phyloP scores from a whole-genome alignment of 768 basidiomycete species.

The Calocybe cyanea region DNA sequence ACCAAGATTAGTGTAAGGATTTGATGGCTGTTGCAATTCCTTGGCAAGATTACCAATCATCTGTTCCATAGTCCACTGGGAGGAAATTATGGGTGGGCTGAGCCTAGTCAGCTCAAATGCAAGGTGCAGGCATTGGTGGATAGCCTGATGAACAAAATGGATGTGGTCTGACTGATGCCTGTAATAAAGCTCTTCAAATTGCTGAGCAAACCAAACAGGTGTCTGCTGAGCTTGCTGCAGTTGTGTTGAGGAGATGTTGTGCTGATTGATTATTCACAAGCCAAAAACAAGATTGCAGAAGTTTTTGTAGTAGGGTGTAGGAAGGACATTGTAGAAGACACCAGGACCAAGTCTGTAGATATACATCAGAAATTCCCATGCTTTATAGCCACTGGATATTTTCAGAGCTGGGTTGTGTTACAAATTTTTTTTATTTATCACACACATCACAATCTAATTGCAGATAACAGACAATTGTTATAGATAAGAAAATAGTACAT shows the following conservation, averaged over 20 bases:
- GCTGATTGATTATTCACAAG: conserved; percentile 10
- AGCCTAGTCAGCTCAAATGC: conserved; percentile 18
- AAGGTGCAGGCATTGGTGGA: conserved; percentile 30
- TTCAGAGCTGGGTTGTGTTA: conserved; percentile 29
- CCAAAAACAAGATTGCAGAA: conserved; percentile 13
- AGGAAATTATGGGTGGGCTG: conserved; percentile 16
- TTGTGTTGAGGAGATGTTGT: conserved; percentile 1
- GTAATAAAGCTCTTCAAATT: conserved; percentile 34
- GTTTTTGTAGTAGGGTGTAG: conserved; percentile 2
- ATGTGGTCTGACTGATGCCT: conserved; percentile 20
- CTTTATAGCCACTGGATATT: conserved; percentile 25
- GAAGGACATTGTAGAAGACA: conserved; percentile 10
- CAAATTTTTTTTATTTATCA: no score
- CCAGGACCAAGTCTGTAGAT: conserved; percentile 12
- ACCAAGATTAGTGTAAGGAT: conserved; percentile 24
- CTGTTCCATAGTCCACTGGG: conserved; percentile 30
- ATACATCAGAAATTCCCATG: conserved; percentile 12
- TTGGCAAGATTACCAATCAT: conserved; percentile 25
- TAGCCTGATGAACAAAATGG: conserved; percentile 29
- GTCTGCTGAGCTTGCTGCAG: conserved; percentile 15
- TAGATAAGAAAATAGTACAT: no score
- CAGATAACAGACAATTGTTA: no score
- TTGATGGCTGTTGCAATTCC: conserved; percentile 24
- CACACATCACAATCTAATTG: no score
- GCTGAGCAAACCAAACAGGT: conserved; percentile 22